phyloP scores from a whole-genome alignment of 1,139 yeast species.

The Blastobotrys proliferans region DNA sequence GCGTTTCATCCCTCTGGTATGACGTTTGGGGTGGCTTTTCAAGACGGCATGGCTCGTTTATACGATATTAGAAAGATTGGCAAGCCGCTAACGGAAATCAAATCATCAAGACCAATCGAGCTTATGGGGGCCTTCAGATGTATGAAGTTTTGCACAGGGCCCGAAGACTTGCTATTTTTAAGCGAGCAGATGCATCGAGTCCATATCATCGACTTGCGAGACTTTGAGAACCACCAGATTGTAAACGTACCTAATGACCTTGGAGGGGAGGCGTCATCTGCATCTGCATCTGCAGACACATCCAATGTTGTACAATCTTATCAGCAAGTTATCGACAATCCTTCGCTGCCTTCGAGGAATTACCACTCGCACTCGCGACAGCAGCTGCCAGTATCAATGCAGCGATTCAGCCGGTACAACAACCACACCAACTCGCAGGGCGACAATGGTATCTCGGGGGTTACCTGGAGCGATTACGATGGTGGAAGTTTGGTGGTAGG shows the following conservation, averaged over 20 bases:
- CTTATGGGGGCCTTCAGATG: slow-evolving; percentile 57
- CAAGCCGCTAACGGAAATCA: slow-evolving; percentile 37
- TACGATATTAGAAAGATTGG: slow-evolving; percentile 67
- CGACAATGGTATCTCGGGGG: slow-evolving; percentile 35
- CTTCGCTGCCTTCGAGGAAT: background rate
- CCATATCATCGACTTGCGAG: slow-evolving; percentile 74
- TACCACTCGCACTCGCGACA: background rate
- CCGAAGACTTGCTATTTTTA: slow-evolving; percentile 70
- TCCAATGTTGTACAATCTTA: slow-evolving; percentile 19
- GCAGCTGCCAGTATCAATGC: slow-evolving; percentile 3
- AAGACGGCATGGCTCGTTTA: slow-evolving; percentile 73
- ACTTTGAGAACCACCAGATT: slow-evolving; percentile 70
- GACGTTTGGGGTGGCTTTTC: slow-evolving; percentile 76
- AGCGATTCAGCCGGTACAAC: slow-evolving; percentile 4
- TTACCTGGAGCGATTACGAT: slow-evolving; percentile 35
- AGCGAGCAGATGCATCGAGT: slow-evolving; percentile 85
- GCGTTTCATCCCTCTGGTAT: slow-evolving; percentile 71
- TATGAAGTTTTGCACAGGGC: slow-evolving; percentile 64
- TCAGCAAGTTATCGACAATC: slow-evolving; percentile 18
- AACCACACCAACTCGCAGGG: slow-evolving; percentile 17
- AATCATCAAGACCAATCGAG: slow-evolving; percentile 32
- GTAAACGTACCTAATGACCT: slow-evolving; percentile 46
- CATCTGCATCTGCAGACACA: background rate
- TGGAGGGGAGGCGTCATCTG: background rate
- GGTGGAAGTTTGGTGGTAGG: slow-evolving; percentile 37